These are phyloP conservation scores for Penicillium freii DNA, from an alignment of 2,329 filamentous ascomycete species.

Conservation along the genomic window DNA sequence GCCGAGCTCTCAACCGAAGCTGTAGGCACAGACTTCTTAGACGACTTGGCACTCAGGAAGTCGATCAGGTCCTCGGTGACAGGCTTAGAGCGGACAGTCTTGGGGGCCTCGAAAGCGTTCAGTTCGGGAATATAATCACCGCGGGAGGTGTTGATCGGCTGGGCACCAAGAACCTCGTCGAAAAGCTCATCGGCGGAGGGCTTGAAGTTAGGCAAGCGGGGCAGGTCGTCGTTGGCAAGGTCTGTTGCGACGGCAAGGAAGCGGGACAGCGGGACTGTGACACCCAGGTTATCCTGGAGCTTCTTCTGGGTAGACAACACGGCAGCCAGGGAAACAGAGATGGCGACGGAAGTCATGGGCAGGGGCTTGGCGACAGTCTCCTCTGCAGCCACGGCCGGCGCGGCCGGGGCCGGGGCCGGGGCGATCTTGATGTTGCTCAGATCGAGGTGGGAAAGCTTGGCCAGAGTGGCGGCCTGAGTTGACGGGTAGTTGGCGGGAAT, in stretches of 20 bases:
- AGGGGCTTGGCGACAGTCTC: slow-evolving; percentile 29
- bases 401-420: slow-evolving; percentile 34
- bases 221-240: slow-evolving; percentile 83
- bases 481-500: slow-evolving; percentile 71
- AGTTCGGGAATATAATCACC: slow-evolving; percentile 73
- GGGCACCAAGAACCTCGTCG: slow-evolving; percentile 73
- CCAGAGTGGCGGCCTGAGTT: slow-evolving; percentile 67
- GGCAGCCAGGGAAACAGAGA: slow-evolving; percentile 74
- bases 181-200: slow-evolving; percentile 81
- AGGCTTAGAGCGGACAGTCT: slow-evolving; percentile 35
- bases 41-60: slow-evolving; percentile 60
- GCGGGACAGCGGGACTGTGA: slow-evolving; percentile 77
- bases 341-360: slow-evolving; percentile 52
- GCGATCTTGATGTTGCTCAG: slow-evolving; percentile 92
- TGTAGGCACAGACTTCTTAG: slow-evolving; percentile 32
- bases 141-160: slow-evolving; percentile 46
- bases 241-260: slow-evolving; percentile 84
- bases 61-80: slow-evolving; percentile 78
- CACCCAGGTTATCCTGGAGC: slow-evolving; percentile 72
- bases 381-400: slow-evolving; percentile 39
- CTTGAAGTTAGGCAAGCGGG: slow-evolving; percentile 61
- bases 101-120: slow-evolving; percentile 46
- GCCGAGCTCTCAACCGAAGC: slow-evolving; percentile 41
- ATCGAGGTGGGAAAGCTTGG: slow-evolving; percentile 78
- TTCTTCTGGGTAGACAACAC: slow-evolving; percentile 79